Evolutionary conservation across 495 filamentous ascomycete genomes (phyloP), one percentile per base, ranked within the genome.

Genomic region (Lichina pygmaea): DNA sequence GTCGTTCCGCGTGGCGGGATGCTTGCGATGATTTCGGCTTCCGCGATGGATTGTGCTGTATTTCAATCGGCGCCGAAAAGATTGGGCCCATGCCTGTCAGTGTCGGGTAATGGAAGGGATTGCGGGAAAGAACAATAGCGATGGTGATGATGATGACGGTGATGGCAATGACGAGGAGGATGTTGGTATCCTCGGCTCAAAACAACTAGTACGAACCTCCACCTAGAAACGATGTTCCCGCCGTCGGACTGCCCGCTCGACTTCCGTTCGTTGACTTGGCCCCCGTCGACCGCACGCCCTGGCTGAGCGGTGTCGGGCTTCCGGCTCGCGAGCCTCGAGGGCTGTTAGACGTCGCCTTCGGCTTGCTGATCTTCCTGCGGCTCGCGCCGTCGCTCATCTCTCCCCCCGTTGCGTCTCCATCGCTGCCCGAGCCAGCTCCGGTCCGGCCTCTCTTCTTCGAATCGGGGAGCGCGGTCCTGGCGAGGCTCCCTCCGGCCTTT

Each of bases 371-470:
- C 53, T 77, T 81, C 58, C 74, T 76, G 52, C 70, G 71, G 58
- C 73, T 76, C 45, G 58, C 71, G 11, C 70, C 73, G 53, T 86
- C 81, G 33, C 76, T 81, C 58, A 74, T 74, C 57, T 89, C 80
- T 32, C 72, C 79, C 6, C 69, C 77, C 10, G 73, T 85, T 43
- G 65, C 73, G 51, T 93, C 86, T 31, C 73, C 71, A 46, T 93
- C 86, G 51, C 84, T 89, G 47, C 71, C 75, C 44, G 81, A 80
- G 9, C 72, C 75, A 15, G 67, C 67, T 36, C 60, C 58, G 45
- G 34, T 59, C 57, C 13, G 54, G 49, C 52, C 62, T 62, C 69
- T 65, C 48, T 69, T 68, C 51, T 64, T 62, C 24, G 24, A 24
- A 51, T 58, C 51, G 48, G 61, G 53, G 58, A 68, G 44, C 33